Conservation (phyloP, 2,329 filamentous ascomycete species). For the Pyrenophora tritici-repentis region DNA sequence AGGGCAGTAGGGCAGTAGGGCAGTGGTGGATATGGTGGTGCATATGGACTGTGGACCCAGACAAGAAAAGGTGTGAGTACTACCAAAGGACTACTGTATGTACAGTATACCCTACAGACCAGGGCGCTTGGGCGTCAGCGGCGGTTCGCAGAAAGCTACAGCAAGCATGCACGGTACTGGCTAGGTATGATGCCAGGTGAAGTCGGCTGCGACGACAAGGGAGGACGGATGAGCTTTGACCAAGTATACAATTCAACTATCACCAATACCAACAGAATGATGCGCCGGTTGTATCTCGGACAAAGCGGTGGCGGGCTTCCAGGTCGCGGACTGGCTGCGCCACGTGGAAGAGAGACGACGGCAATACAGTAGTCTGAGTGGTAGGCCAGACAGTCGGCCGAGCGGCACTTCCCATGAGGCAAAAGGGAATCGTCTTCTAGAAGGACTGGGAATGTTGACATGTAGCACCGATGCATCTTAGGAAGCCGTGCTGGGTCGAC, state of each 20-base stretch:
- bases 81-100: too few species aligned
- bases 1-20: too few species aligned
- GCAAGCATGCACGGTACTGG: background rate
- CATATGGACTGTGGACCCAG: background rate
- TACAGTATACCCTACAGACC: too few species aligned
- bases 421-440: conserved; percentile 8
- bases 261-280: too few species aligned
- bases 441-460: background rate
- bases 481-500: background rate
- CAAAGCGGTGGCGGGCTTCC: background rate
- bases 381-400: background rate
- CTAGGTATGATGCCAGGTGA: too few species aligned
- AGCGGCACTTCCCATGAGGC: conserved; percentile 3
- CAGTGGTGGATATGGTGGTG: conserved; percentile 3
- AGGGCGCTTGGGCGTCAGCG: conserved; percentile 8
- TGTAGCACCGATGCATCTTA: conserved; percentile 6
- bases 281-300: background rate
- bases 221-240: too few species aligned
- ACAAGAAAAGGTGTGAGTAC: too few species aligned
- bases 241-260: too few species aligned
- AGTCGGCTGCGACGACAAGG: too few species aligned
- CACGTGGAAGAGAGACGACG: conserved; percentile 1
- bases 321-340: conserved; percentile 3
- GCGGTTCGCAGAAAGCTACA: conserved; percentile 6
- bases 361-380: too few species aligned